These are phyloP conservation scores for Ceratobasidium sp. DNA, from an alignment of 1,284 basidiomycete genomes.

Conservation along the genomic window DNA sequence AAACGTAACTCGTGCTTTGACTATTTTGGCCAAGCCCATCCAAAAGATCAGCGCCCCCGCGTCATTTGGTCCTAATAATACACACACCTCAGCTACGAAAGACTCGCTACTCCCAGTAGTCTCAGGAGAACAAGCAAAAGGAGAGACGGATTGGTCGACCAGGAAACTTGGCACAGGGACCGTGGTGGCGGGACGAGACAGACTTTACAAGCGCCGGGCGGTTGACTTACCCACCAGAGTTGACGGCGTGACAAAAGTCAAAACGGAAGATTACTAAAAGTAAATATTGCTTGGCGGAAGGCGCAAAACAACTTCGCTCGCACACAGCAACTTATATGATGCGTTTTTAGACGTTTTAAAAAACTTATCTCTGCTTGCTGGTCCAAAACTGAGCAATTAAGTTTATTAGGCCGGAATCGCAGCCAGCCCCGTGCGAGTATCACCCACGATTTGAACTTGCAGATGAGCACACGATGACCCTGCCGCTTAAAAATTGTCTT, in stretches of 20 bases:
- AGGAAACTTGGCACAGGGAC: conserved; percentile 5
- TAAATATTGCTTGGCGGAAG: not conserved
- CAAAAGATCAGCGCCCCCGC: not conserved
- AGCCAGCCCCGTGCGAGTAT: not conserved
- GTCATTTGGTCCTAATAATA: not conserved
- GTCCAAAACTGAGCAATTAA: not conserved
- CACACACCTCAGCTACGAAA: not conserved
- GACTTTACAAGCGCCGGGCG: conserved; percentile 15
- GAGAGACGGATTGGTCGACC: conserved; percentile 5
- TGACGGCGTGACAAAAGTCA: conserved; percentile 4
- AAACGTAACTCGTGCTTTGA: not conserved
- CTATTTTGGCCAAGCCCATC: conserved; percentile 1
- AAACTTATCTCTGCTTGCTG: not conserved
- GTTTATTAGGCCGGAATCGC: not conserved
- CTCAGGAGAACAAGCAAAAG: not conserved
- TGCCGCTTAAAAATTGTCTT: not conserved
- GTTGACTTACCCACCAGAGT: not conserved
- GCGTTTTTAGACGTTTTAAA: too few relatives aligned
- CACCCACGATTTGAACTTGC: not conserved
- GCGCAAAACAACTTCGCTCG: not conserved
- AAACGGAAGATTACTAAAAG: not conserved
- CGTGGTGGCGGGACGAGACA: conserved; percentile 8
- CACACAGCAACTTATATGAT: not conserved
- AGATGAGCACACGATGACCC: conserved; percentile 5
- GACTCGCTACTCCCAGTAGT: not conserved